Evolutionary conservation across 345 rosid genomes (phyloP), one percentile per base, ranked within the genome.

Genomic region (Clarkia xantiana): DNA sequence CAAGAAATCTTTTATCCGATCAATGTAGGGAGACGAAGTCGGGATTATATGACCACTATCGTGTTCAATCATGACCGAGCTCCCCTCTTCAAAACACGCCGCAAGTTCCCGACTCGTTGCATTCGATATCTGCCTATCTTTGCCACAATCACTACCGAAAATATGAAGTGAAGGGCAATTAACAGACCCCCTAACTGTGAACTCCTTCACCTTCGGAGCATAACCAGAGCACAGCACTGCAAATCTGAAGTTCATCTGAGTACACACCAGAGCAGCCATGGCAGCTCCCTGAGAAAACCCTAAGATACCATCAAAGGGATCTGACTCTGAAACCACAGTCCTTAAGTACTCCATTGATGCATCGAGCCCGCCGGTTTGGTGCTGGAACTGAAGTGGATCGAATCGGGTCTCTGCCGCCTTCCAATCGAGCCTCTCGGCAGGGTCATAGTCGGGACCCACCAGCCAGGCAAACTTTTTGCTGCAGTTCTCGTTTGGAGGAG

Each of bases 251-350:
- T 74, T 68, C 19, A 84, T 73, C 61, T 23, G 67, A 2, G 71
- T 79, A 55, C 90, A 71, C 12, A 77, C 59, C 20, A 74, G 69
- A 60, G 90, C 90, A 55, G 91, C 80, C 94, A 82, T 80, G 19
- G 94, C 97, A 1, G 97, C 99, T 60, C 99, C 97, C 54, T 80
- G 97, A 41, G 94, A 87, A 61, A 93, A 87, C 55, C 99, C 95
- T 14, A 93, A 68, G 47, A 84, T 73, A 55, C 95, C 99, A 55
- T 93, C 99, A 60, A 87, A 87, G 29, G 94, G 95, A n/a, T 97
- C 99, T 59, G 71, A 63, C 63, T 48, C 58, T 9, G 69, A 67
- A 73, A 72, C 75, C 10, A 60, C 48, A 0, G 20, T 67, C 66
- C 67, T 76, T 63, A 91, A 61, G 66, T 66, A 76, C 36, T 72